Evolutionary conservation across 2,329 filamentous ascomycete species (phyloP), one percentile per base, ranked within the genome.

Genomic region (Neoscytalidium dimidiatum): DNA sequence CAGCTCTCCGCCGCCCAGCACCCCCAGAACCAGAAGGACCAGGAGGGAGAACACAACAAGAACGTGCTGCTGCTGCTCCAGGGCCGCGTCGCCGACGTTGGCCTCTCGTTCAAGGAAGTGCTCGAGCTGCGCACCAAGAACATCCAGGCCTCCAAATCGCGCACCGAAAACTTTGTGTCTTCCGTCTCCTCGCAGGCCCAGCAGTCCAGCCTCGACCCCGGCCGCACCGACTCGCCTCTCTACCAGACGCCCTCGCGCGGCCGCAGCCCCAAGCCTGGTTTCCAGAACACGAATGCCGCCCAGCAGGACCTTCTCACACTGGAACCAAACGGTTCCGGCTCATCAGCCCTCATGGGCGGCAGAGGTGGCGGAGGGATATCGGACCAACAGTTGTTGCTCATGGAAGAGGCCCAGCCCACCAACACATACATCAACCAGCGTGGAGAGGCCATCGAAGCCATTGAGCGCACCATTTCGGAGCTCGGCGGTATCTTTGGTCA

Each of bases 11-110:
- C 89, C 62, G 86, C 91, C 66, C 90, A 94, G 77, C 90, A 94
- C 71, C 90, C 91, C 66, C 73, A 66, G 67, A 76, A 78, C 57
- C 79, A 77, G 69, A 75, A 73, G 11, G 85, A 88, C 67, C 94
- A 97, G 75, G 92, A 97, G 78, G 93, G 93, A 71, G 94, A 98
- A 75, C 96, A 99, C 81, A 97, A 96, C 83, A 96, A 97, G 80
- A 97, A 98, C 74, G 95, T 98, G 33, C 92, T 97, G 3, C 89
- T 96, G 67, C 85, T 98, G 75, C 82, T 98, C 19, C 93, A 97
- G 79, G 92, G 92, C 67, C 95, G 95, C 74, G 83, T 98, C 44
- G 94, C 93, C 43, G 93, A 97, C 73, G 94, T 99, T 3, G 92
- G 91, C 28, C 92, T 90, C 68, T 97, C 94, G 77, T 98, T 99